Conservation (phyloP, 257 asterid genomes). For the Nicotiana tabacum region DNA sequence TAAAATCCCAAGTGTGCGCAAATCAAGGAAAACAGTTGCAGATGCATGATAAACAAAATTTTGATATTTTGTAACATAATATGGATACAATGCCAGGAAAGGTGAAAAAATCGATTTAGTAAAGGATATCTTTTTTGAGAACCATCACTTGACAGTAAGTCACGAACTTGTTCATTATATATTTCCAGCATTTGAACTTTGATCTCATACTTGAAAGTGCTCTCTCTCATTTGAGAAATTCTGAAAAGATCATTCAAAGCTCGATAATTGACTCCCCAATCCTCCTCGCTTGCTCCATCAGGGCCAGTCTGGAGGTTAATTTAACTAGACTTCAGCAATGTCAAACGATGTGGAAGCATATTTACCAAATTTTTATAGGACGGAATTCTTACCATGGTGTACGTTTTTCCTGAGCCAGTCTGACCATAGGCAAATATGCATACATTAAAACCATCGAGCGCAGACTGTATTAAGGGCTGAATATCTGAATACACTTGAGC, state of each 20-base stretch:
- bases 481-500: conserved; percentile 77
- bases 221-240: conserved; percentile 57
- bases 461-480: conserved; percentile 86
- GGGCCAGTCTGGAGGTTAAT: conserved; percentile 69
- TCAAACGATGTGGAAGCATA: not conserved
- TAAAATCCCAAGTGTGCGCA: conserved; percentile 81
- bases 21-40: conserved; percentile 51
- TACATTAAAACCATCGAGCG: conserved; percentile 89
- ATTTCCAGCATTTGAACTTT: conserved; percentile 96
- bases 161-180: conserved; percentile 98
- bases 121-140: conserved; percentile 78
- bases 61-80: not conserved
- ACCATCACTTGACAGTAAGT: conserved; percentile 62
- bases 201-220: conserved; percentile 56
- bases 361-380: not conserved
- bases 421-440: conserved; percentile 97
- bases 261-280: conserved; percentile 94
- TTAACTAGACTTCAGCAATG: conserved; percentile 16
- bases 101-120: not conserved
- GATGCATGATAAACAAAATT: not conserved
- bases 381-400: conserved; percentile 66
- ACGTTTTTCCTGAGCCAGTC: conserved; percentile 96
- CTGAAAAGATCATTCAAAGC: conserved; percentile 76
- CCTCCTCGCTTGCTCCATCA: conserved; percentile 69
- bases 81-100: not conserved